Evolutionary conservation across 805 yeast species (phyloP).

Genomic region (Sugiyamaella mastotermitis): DNA sequence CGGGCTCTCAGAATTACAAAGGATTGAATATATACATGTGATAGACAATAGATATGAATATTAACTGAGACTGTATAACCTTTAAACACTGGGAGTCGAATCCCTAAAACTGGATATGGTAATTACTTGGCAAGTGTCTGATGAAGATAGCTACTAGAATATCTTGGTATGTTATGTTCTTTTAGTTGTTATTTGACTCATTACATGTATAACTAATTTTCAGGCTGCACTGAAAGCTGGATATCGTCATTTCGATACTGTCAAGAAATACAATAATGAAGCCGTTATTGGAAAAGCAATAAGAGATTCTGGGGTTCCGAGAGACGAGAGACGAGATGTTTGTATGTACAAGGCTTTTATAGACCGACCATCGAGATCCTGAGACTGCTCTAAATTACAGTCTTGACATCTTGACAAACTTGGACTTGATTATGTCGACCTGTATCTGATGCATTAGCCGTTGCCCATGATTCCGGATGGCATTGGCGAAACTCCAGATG

Average conservation of each 20-base stretch:
- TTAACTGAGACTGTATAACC: too few relatives aligned
- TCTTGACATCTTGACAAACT: constrained; percentile 43
- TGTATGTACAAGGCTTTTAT: constrained; percentile 61
- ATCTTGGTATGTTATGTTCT: too few relatives aligned
- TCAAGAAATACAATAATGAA: constrained; percentile 65
- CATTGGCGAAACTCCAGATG: constrained; percentile 15
- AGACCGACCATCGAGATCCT: constrained; percentile 33
- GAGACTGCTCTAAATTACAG: constrained; percentile 45
- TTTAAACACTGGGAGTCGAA: too few relatives aligned
- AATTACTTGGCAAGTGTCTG: too few relatives aligned
- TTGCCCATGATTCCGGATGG: constrained; percentile 28
- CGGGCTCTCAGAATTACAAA: too few relatives aligned
- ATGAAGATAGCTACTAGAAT: too few relatives aligned
- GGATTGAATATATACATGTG: too few relatives aligned
- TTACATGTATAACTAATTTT: too few relatives aligned
- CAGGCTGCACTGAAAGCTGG: constrained; percentile 52
- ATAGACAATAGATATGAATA: too few relatives aligned
- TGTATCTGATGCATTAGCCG: constrained; percentile 68
- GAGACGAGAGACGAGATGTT: constrained; percentile 53
- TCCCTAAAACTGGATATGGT: too few relatives aligned
- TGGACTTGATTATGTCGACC: constrained; percentile 56
- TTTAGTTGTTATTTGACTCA: too few relatives aligned
- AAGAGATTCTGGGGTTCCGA: constrained; percentile 33
- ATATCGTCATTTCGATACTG: constrained; percentile 71
- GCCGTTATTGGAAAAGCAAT: constrained; percentile 53